A percentile compares a stretch with the other conserved stretches of the same genome.
These are phyloP conservation scores for Lactifluus piperatus DNA, from an alignment of 768 basidiomycete genomes.

Conservation along the genomic window DNA sequence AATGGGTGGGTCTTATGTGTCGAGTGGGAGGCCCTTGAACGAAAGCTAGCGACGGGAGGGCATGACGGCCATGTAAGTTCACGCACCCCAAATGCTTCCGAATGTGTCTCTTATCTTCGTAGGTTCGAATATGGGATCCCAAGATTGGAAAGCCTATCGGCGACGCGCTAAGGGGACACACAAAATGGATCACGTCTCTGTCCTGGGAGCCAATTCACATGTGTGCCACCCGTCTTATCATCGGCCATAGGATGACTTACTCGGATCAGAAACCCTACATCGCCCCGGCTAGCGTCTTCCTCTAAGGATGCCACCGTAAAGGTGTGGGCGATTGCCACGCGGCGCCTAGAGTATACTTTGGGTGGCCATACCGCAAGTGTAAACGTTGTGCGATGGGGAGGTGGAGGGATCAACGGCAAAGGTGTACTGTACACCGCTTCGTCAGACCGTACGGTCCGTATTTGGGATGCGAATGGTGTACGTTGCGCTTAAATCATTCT, in stretches of 20 bases:
- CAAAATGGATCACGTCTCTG: slow-evolving; percentile 93
- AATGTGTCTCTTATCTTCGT: not conserved
- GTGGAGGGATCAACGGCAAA: slow-evolving; percentile 52
- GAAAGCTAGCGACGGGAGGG: slow-evolving; percentile 86
- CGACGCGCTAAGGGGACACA: slow-evolving; percentile 84
- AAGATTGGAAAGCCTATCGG: slow-evolving; percentile 84
- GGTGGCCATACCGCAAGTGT: slow-evolving; percentile 93
- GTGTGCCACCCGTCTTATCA: slow-evolving; percentile 35
- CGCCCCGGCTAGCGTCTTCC: slow-evolving; percentile 85
- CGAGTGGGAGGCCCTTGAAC: slow-evolving; percentile 93
- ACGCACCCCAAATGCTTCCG: not conserved
- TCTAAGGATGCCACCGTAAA: slow-evolving; percentile 95
- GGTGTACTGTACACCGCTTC: slow-evolving; percentile 92
- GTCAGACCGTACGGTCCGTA: slow-evolving; percentile 86
- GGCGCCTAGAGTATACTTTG: slow-evolving; percentile 71
- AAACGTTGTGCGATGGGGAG: slow-evolving; percentile 95
- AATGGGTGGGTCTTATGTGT: slow-evolving; percentile 95
- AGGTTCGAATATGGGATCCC: slow-evolving; percentile 89
- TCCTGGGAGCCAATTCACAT: slow-evolving; percentile 96
- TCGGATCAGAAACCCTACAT: slow-evolving; percentile 51
- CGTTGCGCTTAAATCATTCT: not conserved
- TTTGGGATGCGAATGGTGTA: slow-evolving; percentile 86
- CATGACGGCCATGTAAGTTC: slow-evolving; percentile 81
- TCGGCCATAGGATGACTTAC: not conserved
- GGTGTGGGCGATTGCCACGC: slow-evolving; percentile 77